Conservation (phyloP, 2,329 filamentous ascomycete species). For the Teratosphaeria zuluensis region DNA sequence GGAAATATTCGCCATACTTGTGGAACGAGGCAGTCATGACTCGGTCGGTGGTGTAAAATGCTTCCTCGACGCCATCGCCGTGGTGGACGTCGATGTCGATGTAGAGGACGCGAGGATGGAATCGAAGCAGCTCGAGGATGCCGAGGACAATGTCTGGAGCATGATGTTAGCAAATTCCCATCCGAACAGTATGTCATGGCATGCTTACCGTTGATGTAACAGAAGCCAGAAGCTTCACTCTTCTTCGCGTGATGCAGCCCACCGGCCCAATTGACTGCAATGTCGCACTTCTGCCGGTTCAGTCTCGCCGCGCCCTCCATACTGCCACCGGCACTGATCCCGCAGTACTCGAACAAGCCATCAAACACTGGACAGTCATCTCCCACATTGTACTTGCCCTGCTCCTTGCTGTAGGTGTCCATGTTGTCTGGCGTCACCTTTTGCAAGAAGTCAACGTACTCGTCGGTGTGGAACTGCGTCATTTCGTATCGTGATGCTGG, state of each 20-base stretch:
- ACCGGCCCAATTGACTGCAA: conserved; percentile 47
- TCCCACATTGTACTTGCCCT: conserved; percentile 65
- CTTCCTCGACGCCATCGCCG: conserved; percentile 60
- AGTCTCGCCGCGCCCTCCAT: conserved; percentile 63
- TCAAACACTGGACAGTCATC: conserved; percentile 58
- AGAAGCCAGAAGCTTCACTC: conserved; percentile 39
- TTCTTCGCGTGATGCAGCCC: conserved; percentile 42
- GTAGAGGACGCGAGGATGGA: conserved; percentile 56
- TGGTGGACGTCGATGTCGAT: conserved; percentile 61
- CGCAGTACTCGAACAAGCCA: conserved; percentile 61
- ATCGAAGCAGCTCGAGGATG: conserved; percentile 54
- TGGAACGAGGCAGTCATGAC: conserved; percentile 66
- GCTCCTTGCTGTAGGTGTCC: conserved; percentile 84
- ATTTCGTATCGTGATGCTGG: conserved; percentile 56
- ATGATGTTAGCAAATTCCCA: not conserved
- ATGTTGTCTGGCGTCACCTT: conserved; percentile 98
- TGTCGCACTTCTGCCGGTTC: conserved; percentile 58
- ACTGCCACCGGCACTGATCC: conserved; percentile 58
- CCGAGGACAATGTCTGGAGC: conserved; percentile 53
- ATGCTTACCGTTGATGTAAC: conserved; percentile 38
- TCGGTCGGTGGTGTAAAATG: conserved; percentile 61
- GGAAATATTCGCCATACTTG: conserved; percentile 65
- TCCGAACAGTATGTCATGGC: not conserved
- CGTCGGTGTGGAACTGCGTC: conserved; percentile 64
- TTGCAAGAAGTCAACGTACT: conserved; percentile 62